A percentile compares a stretch with the other conserved stretches of the same genome.
Conservation (phyloP, 768 basidiomycete genomes). For the Tricholoma hemisulphureum region DNA sequence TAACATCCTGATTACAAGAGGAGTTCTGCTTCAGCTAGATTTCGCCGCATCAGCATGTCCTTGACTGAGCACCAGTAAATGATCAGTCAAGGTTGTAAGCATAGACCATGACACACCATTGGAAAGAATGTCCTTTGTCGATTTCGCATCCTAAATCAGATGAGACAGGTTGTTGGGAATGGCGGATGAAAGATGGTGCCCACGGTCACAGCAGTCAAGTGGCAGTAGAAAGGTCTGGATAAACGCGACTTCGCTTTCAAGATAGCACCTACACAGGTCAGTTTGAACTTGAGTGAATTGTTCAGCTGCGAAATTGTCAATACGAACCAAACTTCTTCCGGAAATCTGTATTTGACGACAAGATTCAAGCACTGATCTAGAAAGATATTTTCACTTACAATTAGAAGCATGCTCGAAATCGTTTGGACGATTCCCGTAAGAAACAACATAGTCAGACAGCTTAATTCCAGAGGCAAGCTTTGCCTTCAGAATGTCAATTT, state of each 20-base stretch:
- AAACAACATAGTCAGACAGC: conserved; percentile 67
- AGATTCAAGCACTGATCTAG: background rate
- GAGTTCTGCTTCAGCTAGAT: conserved; percentile 40
- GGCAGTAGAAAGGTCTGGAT: conserved; percentile 57
- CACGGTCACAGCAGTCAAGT: conserved; percentile 68
- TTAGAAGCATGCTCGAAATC: conserved; percentile 65
- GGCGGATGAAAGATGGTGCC: conserved; percentile 15
- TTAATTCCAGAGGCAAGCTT: conserved; percentile 67
- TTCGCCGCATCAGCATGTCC: conserved; percentile 46
- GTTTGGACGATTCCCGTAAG: conserved; percentile 66
- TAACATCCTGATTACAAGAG: conserved; percentile 23
- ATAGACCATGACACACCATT: conserved; percentile 33
- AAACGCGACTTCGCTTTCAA: conserved; percentile 42
- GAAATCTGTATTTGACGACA: conserved; percentile 29
- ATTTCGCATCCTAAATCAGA: conserved; percentile 49
- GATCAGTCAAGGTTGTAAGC: background rate
- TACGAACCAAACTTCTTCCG: conserved; percentile 46
- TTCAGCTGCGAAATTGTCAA: background rate
- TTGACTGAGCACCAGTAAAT: conserved; percentile 40
- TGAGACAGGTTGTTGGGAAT: background rate
- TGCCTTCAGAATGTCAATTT: conserved; percentile 68
- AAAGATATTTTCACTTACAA: conserved; percentile 44
- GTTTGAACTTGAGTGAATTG: background rate
- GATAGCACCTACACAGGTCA: conserved; percentile 33
- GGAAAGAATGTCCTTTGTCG: conserved; percentile 52